Evolutionary conservation across 306 rosid genomes (phyloP).

Genomic region (Quercus rubra): DNA sequence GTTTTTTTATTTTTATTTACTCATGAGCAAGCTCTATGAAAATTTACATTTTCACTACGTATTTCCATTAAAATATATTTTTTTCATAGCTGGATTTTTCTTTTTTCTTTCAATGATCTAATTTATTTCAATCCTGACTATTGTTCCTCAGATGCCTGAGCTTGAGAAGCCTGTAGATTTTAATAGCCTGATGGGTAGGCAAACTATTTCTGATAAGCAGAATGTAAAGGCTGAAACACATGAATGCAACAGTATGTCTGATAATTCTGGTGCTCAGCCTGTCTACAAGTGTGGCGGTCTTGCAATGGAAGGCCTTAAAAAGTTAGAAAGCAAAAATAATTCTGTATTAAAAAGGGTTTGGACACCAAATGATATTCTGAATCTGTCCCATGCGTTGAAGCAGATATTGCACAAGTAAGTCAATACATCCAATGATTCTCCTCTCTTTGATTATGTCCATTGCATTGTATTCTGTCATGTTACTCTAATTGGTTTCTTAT

Average conservation of each 20-base stretch:
- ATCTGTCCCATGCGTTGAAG: conserved; percentile 38
- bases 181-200: conserved; percentile 45
- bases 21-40: not conserved
- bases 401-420: conserved; percentile 72
- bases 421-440: not conserved
- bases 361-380: conserved; percentile 50
- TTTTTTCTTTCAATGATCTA: conserved; percentile 1
- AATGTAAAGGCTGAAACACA: conserved; percentile 19
- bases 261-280: conserved; percentile 41
- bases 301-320: conserved; percentile 35
- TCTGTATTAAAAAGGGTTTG: conserved; percentile 33
- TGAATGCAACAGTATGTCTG: conserved; percentile 23
- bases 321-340: conserved; percentile 35
- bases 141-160: conserved; percentile 51
- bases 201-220: conserved; percentile 32
- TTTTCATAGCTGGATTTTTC: not conserved
- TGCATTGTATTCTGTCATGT: not conserved
- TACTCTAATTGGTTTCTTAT: not conserved
- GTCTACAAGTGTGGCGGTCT: conserved; percentile 32
- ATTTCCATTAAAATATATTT: not conserved
- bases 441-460: not conserved
- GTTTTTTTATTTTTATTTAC: not conserved
- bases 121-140: not conserved
- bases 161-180: conserved; percentile 52
- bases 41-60: not conserved